Evolutionary conservation across 2,329 filamentous ascomycete species (phyloP), one percentile per base, ranked within the genome.

Genomic region (Aciculosporium take): DNA sequence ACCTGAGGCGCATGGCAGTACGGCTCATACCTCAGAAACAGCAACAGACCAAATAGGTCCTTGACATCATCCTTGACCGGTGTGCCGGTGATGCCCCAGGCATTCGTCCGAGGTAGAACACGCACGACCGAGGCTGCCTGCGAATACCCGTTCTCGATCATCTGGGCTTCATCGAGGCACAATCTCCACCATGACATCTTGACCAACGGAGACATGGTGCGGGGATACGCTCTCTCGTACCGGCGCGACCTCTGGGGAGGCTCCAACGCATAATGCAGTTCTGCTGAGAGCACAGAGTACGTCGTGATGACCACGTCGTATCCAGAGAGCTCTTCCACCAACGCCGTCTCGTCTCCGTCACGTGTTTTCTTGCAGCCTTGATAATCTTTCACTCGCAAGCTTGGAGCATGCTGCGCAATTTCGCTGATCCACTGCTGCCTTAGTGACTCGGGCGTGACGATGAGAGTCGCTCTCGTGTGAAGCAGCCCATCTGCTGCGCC

Each of bases 1-100:
- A 81, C 58, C 9, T 69, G 63, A 7, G 69, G 64, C 9, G 71
- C 73, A 5, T 72, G 74, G 41, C 75, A 81, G 54, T 84, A 89
- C 2, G 87, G 86, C 45, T 86, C 72, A 52, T 82, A 87, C 15
- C 74, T 72, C 7, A 96, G 69, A 50, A 98, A 96, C 0, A 83
- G 66, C 1, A 96, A 59, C 4, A 96, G 66, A 0, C 89, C 89
- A 49, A 79, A 78, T 7, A 95, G 66, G 57, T 95, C 89, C 52
- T 64, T 60, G 25, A 89, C 72, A 46, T 86, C 74, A 49, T 86
- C 84, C 49, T 84, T 81, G 29, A 96, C 71, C 0, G 91, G 91
- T 1, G 91, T 98, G 32, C 60, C 91, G 0, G 86, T 89, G 31
- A 98, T 79, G 12, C 82, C 87, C 91, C 91, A 96, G 2, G 86